Conservation (phyloP, 306 rosid genomes). For the Abrus pulchellus region DNA sequence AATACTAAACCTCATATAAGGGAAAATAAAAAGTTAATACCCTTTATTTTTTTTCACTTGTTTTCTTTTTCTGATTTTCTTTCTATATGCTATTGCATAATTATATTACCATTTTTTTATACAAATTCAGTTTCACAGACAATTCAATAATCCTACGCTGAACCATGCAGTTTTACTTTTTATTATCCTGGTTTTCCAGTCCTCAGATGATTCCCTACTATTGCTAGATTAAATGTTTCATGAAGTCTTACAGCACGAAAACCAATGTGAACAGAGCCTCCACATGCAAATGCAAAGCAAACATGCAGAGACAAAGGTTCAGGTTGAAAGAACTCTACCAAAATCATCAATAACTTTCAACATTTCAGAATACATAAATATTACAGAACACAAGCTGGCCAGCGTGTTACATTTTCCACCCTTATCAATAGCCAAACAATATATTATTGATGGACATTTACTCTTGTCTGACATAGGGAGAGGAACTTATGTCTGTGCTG, state of each 20-base stretch:
- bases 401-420: conserved; percentile 48
- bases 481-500: conserved; percentile 94
- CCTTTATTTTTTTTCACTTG: background rate
- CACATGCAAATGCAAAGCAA: conserved; percentile 42
- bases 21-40: background rate
- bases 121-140: background rate
- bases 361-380: conserved; percentile 46
- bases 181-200: background rate
- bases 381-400: conserved; percentile 37
- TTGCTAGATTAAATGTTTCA: conserved; percentile 22
- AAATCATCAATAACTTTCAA: conserved; percentile 47
- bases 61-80: background rate
- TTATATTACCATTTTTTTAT: too few relatives aligned
- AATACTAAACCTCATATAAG: background rate
- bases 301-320: conserved; percentile 39
- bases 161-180: background rate
- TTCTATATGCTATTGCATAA: background rate
- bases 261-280: conserved; percentile 37
- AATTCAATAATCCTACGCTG: background rate
- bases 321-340: conserved; percentile 47
- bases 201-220: background rate
- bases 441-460: conserved; percentile 41
- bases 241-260: conserved; percentile 13
- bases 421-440: conserved; percentile 24
- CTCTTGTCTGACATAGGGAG: conserved; percentile 78